A percentile compares a stretch with the other conserved stretches of the same genome.
phyloP scores from a whole-genome alignment of 768 basidiomycete genomes.

The Chlorophyllum brunneum region DNA sequence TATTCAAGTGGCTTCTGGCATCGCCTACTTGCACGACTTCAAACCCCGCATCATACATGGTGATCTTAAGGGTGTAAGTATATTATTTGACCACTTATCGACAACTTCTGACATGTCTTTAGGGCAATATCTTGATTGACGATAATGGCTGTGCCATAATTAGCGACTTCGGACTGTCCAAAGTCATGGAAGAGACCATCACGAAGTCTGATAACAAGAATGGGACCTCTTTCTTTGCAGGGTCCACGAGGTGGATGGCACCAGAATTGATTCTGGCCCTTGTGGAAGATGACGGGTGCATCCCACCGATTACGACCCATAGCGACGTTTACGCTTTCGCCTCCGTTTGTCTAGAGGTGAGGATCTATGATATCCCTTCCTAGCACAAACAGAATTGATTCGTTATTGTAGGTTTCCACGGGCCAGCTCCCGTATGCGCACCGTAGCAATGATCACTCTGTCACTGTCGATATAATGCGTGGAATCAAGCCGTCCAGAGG shows the following conservation, averaged over 20 bases:
- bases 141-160: slow-evolving; percentile 49
- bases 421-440: slow-evolving; percentile 49
- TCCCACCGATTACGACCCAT: slow-evolving; percentile 42
- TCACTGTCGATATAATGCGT: slow-evolving; percentile 51
- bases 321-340: slow-evolving; percentile 63
- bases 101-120: background rate
- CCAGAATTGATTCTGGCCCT: slow-evolving; percentile 52
- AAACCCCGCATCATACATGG: slow-evolving; percentile 56
- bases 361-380: slow-evolving; percentile 3
- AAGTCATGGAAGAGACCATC: slow-evolving; percentile 48
- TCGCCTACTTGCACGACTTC: slow-evolving; percentile 53
- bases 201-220: slow-evolving; percentile 31
- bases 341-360: slow-evolving; percentile 56
- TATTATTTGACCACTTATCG: background rate
- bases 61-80: slow-evolving; percentile 55
- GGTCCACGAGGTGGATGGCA: slow-evolving; percentile 52
- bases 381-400: background rate
- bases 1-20: slow-evolving; percentile 51
- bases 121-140: slow-evolving; percentile 58
- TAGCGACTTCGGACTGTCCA: slow-evolving; percentile 61
- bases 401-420: slow-evolving; percentile 38
- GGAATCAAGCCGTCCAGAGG: slow-evolving; percentile 44
- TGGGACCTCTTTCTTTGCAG: slow-evolving; percentile 41
- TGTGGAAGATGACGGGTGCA: slow-evolving; percentile 39
- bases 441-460: slow-evolving; percentile 51